These are phyloP conservation scores for Schrenkiella parvula DNA, from an alignment of 345 rosid genomes.

Conservation along the genomic window DNA sequence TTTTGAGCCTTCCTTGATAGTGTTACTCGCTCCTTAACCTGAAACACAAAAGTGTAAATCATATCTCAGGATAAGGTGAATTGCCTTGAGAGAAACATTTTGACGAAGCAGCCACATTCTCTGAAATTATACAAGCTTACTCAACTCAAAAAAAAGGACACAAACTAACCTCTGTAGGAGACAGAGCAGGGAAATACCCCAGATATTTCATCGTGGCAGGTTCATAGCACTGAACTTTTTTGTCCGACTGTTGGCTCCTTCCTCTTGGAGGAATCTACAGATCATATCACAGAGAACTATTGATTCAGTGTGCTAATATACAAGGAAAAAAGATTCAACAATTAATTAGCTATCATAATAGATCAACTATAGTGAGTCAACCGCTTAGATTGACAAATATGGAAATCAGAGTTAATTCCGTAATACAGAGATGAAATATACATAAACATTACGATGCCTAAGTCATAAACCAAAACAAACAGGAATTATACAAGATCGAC, in stretches of 20 bases:
- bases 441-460: neutral
- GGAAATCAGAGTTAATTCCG: neutral
- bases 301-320: neutral
- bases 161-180: conserved; percentile 60
- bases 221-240: conserved; percentile 92
- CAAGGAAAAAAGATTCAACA: neutral
- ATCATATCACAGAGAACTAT: neutral
- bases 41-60: conserved; percentile 15
- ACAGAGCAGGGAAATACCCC: conserved; percentile 77
- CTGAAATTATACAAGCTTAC: neutral
- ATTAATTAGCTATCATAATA: neutral
- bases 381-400: neutral
- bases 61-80: conserved; percentile 14
- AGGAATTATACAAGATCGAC: neutral
- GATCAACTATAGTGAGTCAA: neutral
- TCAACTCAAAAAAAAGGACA: neutral
- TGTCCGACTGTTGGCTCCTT: conserved; percentile 74
- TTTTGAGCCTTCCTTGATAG: conserved; percentile 93
- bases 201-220: conserved; percentile 98
- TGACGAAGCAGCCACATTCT: neutral
- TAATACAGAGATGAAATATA: neutral
- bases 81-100: neutral
- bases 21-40: conserved; percentile 77
- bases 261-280: conserved; percentile 90
- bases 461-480: neutral